A percentile compares a stretch with the other conserved stretches of the same genome.
phyloP scores from a whole-genome alignment of 2,329 filamentous ascomycete species.

The Colletotrichum sp. region DNA sequence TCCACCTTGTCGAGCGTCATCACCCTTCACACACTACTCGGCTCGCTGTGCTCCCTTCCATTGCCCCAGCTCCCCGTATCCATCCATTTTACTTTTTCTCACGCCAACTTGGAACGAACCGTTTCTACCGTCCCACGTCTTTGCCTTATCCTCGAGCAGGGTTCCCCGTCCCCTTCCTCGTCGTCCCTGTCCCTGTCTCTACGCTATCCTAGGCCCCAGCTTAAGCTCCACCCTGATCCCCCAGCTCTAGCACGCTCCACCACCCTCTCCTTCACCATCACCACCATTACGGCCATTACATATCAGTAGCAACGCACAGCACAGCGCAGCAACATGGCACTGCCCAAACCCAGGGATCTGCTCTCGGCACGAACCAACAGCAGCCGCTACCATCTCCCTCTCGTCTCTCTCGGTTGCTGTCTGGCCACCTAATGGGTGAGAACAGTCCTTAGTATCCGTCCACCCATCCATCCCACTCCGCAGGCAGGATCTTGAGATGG shows the following conservation, averaged over 20 bases:
- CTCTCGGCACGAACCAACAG: slow-evolving; percentile 2
- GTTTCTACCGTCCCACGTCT: slow-evolving; percentile 21
- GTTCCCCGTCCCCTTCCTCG: not conserved
- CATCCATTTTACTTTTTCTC: slow-evolving; percentile 16
- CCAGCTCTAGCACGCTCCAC: not conserved
- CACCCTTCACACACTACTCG: not conserved
- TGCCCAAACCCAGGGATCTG: not conserved
- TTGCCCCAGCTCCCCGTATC: slow-evolving; percentile 4
- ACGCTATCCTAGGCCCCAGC: not conserved
- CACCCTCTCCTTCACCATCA: not conserved
- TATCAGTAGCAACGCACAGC: not conserved
- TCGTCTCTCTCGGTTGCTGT: not conserved
- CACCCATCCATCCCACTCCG: not conserved
- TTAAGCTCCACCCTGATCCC: not conserved
- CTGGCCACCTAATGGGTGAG: not conserved
- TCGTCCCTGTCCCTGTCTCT: not conserved
- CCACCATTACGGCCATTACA: not conserved
- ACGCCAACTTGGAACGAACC: slow-evolving; percentile 20
- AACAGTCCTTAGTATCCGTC: not conserved
- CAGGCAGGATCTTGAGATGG: not conserved
- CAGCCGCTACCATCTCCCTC: not conserved
- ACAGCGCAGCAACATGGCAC: not conserved
- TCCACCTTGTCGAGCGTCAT: not conserved
- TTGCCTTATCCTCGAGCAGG: slow-evolving; percentile 12
- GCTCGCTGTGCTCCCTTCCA: not conserved